These are phyloP conservation scores for Paracamarosporium sp. DNA, from an alignment of 2,329 filamentous ascomycete genomes.

Conservation along the genomic window DNA sequence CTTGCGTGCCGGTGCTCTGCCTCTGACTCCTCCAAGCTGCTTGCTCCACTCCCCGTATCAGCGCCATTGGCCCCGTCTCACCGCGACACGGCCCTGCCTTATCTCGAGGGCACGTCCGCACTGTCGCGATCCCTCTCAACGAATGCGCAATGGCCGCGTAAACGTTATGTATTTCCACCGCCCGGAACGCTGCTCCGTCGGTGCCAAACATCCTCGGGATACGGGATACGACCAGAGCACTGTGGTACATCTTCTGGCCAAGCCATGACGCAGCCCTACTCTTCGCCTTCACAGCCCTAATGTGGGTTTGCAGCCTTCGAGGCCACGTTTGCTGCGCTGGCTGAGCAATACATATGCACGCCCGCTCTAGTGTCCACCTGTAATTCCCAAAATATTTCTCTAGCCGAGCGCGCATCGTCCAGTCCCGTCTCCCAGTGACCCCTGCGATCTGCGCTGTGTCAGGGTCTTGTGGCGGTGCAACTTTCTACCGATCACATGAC, in stretches of 20 bases:
- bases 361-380: constrained; percentile 38
- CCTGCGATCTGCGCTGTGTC: constrained; percentile 11
- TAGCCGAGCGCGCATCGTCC: constrained; percentile 29
- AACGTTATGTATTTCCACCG: neutral
- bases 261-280: constrained; percentile 34
- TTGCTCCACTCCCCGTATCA: constrained; percentile 33
- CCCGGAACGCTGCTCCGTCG: constrained; percentile 1
- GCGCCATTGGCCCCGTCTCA: constrained; percentile 19
- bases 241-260: constrained; percentile 2
- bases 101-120: constrained; percentile 4
- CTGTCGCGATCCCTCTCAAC: constrained; percentile 2
- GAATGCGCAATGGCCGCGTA: constrained; percentile 6
- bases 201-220: constrained; percentile 1
- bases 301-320: constrained; percentile 25
- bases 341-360: constrained; percentile 36
- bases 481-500: constrained; percentile 30
- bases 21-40: constrained; percentile 29
- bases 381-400: constrained; percentile 36
- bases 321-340: constrained; percentile 42
- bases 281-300: constrained; percentile 31
- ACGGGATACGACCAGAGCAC: no score
- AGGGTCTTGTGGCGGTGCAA: constrained; percentile 40
- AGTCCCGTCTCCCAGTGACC: constrained; percentile 15
- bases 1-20: constrained; percentile 41
- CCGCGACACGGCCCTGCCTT: constrained; percentile 2